Conservation (phyloP, 73 alveolate species). For the Uronychia binucleata region DNA sequence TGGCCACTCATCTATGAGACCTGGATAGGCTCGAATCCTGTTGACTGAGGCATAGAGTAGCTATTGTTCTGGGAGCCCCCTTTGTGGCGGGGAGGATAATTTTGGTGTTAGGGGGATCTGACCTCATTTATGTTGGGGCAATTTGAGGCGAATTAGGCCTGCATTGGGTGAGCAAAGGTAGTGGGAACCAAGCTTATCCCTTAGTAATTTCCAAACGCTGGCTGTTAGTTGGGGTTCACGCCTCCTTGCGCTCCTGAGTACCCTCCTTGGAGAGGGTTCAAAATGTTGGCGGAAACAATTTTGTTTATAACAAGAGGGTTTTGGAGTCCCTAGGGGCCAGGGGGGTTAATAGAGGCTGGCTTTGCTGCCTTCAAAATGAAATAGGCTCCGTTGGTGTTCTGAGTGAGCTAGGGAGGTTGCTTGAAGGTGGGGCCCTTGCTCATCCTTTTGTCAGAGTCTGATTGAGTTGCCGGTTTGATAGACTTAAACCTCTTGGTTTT, state of each 20-base stretch:
- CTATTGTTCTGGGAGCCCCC: too few species aligned
- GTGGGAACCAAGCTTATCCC: too few species aligned
- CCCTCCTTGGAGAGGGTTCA: background rate
- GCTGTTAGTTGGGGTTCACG: too few species aligned
- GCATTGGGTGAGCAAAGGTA: too few species aligned
- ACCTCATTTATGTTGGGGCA: too few species aligned
- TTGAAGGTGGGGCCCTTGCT: background rate
- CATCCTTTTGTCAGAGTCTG: background rate
- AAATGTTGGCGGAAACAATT: background rate
- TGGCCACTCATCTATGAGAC: background rate
- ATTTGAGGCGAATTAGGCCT: too few species aligned
- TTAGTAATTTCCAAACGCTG: too few species aligned
- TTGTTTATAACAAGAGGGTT: slow-evolving; percentile 3
- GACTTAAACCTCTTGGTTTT: background rate
- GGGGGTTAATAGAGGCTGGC: background rate
- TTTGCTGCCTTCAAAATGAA: background rate
- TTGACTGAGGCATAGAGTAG: background rate
- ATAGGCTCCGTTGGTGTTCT: background rate
- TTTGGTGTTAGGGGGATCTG: too few species aligned
- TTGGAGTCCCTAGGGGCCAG: background rate
- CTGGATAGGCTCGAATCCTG: background rate
- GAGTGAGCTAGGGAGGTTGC: background rate
- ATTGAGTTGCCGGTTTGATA: background rate
- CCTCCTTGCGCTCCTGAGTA: background rate
- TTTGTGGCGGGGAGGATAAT: too few species aligned